Evolutionary conservation across 106 monocot species (phyloP), one percentile per base, ranked within the genome.

Genomic region (Allium fistulosum): DNA sequence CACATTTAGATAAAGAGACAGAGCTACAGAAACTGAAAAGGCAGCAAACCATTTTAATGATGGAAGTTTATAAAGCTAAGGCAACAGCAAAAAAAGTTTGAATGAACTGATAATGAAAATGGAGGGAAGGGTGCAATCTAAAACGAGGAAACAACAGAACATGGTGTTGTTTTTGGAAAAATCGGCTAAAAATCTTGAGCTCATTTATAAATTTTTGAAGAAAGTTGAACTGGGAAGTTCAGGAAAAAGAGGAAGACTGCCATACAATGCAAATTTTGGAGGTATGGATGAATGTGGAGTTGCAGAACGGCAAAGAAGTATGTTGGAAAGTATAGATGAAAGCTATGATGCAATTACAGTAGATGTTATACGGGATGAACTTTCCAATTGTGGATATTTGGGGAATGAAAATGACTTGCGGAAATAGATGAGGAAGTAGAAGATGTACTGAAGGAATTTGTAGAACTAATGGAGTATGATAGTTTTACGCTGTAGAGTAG

Each of bases 31-130:
- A 48, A 50, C 66, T 81, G 27, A 65, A 68, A 45, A 28, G 72
- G n/a, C 83, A 84, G 46, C 78, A 72, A 6, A 52, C 63, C 48
- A 14, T 65, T 27, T 80, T 88, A 22, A 76, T 81, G 75, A 51
- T 70, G 17, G 88, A 88, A 76, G 65, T n/a, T 88, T 17, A 56
- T 76, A 37, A 72, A 67, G 78, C 81, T 88, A 15, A 53, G 74
- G 66, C 78, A 84, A 48, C 81, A 81, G 66, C 83, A n/a, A 88
- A 66, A 75, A 84, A 75, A 81, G n/a, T 10, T 77, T 80, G 11
- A 66, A 62, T 7, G 59, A 72, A 9, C 78, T 76, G 71, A 72
- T 88, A 22, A 45, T 69, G 16, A 76, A 52, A 9, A 81, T 88
- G 81, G 81, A 84, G 75, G 73, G 73, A 27, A 57, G 78, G 5